A percentile compares a stretch with the other conserved stretches of the same genome.
Conservation (phyloP, 139 green algal species). For the Chlorella sp. region DNA sequence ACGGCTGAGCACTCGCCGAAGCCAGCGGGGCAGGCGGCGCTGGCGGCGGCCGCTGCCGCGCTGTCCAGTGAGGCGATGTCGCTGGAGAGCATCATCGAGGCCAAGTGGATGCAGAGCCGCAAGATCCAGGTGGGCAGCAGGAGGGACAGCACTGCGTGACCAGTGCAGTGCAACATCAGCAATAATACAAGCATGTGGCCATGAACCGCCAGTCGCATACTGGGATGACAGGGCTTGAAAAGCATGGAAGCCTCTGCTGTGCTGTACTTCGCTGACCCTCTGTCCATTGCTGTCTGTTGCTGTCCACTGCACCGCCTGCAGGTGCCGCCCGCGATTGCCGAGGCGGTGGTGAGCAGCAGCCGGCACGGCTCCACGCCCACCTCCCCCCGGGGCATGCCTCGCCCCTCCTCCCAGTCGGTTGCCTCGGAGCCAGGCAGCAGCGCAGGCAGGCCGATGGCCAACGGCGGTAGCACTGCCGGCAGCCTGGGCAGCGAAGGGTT, state of each 20-base stretch:
- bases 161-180: too few relatives aligned
- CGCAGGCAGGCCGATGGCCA: not conserved
- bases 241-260: too few relatives aligned
- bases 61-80: not conserved
- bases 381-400: constrained; percentile 4
- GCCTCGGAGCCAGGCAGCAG: not conserved
- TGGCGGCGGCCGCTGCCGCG: constrained; percentile 1
- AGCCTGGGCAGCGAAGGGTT: not conserved
- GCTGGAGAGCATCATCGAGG: constrained; percentile 34
- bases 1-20: too few relatives aligned
- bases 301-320: not conserved
- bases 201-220: too few relatives aligned
- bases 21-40: not conserved
- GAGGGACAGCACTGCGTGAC: too few relatives aligned
- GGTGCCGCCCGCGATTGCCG: constrained; percentile 8
- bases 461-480: not conserved
- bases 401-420: not conserved
- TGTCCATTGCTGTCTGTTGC: too few relatives aligned
- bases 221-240: too few relatives aligned
- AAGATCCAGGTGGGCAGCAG: not conserved
- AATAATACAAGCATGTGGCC: too few relatives aligned
- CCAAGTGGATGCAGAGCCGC: constrained; percentile 31
- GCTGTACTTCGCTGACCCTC: not conserved
- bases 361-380: not conserved
- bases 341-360: constrained; percentile 16